These are phyloP conservation scores for Hyaloscypha finlandica DNA, from an alignment of 495 filamentous ascomycete species.

Conservation along the genomic window DNA sequence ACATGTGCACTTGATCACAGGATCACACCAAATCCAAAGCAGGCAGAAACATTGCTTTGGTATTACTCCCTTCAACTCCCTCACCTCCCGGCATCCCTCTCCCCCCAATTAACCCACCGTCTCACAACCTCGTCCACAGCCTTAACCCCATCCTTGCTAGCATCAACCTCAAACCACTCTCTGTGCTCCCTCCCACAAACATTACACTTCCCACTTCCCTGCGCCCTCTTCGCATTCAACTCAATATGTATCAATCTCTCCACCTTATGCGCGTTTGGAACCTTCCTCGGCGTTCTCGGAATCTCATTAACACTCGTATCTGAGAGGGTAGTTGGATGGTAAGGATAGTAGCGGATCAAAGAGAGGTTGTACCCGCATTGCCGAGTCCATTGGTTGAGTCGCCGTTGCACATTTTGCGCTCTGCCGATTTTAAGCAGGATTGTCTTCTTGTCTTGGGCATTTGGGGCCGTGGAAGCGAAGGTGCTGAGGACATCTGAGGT, in stretches of 20 bases:
- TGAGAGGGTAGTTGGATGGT: conserved; percentile 59
- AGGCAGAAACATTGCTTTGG: background rate
- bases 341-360: conserved; percentile 89
- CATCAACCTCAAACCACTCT: conserved; percentile 96
- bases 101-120: conserved; percentile 84
- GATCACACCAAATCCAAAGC: background rate
- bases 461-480: conserved; percentile 10
- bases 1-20: background rate
- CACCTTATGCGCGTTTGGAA: conserved; percentile 85
- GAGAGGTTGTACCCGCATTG: conserved; percentile 89
- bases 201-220: conserved; percentile 59
- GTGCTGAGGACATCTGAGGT: conserved; percentile 65
- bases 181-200: conserved; percentile 85
- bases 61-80: background rate
- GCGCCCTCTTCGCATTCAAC: conserved; percentile 66
- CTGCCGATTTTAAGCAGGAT: conserved; percentile 92
- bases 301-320: conserved; percentile 27
- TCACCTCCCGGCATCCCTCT: conserved; percentile 35
- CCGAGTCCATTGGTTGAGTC: conserved; percentile 87
- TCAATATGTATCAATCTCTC: conserved; percentile 92
- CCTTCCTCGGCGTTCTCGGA: conserved; percentile 58
- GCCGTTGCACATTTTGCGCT: conserved; percentile 84
- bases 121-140: conserved; percentile 82
- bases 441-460: conserved; percentile 40
- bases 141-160: conserved; percentile 65